Evolutionary conservation across 805 yeast species (phyloP).

Genomic region (Candida oleophila): DNA sequence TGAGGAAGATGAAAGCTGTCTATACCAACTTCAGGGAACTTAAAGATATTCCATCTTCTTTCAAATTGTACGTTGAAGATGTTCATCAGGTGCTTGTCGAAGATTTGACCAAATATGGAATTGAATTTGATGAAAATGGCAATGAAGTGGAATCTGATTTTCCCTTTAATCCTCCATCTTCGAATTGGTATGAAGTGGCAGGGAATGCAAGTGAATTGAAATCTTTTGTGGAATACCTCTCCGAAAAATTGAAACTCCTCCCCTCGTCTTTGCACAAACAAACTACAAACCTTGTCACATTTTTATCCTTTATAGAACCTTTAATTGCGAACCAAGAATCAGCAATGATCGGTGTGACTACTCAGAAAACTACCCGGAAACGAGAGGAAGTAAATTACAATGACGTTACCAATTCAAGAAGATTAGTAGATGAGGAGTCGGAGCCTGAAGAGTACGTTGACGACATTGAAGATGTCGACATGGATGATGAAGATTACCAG

Average conservation of each 20-base stretch:
- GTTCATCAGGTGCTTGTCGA: slow-evolving; percentile 30
- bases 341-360: slow-evolving; percentile 5
- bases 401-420: slow-evolving; percentile 10
- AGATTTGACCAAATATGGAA: slow-evolving; percentile 26
- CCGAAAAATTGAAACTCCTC: slow-evolving; percentile 18
- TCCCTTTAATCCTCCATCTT: not conserved
- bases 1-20: slow-evolving; percentile 30
- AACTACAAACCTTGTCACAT: slow-evolving; percentile 24
- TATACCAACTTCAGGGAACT: slow-evolving; percentile 12
- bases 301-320: slow-evolving; percentile 26
- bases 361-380: slow-evolving; percentile 16
- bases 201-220: slow-evolving; percentile 25
- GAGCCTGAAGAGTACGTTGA: slow-evolving; percentile 12
- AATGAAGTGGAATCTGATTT: slow-evolving; percentile 19
- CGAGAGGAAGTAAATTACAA: slow-evolving; percentile 18
- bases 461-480: slow-evolving; percentile 1
- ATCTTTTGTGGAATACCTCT: slow-evolving; percentile 24
- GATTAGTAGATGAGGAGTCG: slow-evolving; percentile 13
- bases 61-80: slow-evolving; percentile 43
- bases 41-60: slow-evolving; percentile 21
- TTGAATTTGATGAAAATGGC: slow-evolving; percentile 34
- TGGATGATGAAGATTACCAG: slow-evolving; percentile 14
- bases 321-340: slow-evolving; percentile 26
- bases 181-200: slow-evolving; percentile 38
- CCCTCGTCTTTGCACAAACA: slow-evolving; percentile 28